Conservation (phyloP, 176 grass and related monocot genomes). For the Avena sativa region DNA sequence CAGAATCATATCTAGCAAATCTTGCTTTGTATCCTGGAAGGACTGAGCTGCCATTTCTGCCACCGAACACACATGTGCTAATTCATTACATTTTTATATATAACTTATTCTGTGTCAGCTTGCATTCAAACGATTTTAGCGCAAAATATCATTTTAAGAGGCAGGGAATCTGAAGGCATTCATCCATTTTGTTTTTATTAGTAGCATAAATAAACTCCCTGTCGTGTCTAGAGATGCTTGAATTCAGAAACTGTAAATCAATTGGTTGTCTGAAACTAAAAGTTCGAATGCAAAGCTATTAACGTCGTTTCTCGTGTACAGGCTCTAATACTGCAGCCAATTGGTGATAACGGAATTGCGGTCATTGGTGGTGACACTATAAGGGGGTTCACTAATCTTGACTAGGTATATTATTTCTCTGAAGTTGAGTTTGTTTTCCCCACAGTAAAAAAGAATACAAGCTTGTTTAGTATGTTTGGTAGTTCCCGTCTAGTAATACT, state of each 20-base stretch:
- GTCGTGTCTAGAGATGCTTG: neutral
- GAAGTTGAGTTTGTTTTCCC: neutral
- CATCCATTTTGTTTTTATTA: neutral
- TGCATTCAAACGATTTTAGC: neutral
- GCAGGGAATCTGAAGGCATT: neutral
- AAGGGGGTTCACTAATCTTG: conserved; percentile 82
- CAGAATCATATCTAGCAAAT: conserved; percentile 96
- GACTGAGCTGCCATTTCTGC: conserved; percentile 81
- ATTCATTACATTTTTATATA: conserved; percentile 21
- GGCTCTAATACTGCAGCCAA: conserved; percentile 84
- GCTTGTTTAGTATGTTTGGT: neutral
- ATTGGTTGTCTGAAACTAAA: neutral
- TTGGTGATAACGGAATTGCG: conserved; percentile 80
- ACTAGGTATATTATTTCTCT: conserved; percentile 57
- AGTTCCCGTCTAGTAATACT: neutral
- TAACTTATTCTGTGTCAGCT: conserved; percentile 14
- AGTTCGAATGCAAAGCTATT: neutral
- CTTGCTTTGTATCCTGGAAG: conserved; percentile 82
- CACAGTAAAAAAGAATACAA: neutral
- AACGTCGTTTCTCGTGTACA: conserved; percentile 24
- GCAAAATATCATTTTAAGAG: neutral
- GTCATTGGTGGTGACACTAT: conserved; percentile 85
- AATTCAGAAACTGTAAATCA: neutral
- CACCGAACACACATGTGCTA: conserved; percentile 77
- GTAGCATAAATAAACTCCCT: neutral